Percentiles rank a stretch among this genome's conserved stretches.
phyloP scores from a whole-genome alignment of 805 yeast species.

The Kodamaea hsintzibuensis region DNA sequence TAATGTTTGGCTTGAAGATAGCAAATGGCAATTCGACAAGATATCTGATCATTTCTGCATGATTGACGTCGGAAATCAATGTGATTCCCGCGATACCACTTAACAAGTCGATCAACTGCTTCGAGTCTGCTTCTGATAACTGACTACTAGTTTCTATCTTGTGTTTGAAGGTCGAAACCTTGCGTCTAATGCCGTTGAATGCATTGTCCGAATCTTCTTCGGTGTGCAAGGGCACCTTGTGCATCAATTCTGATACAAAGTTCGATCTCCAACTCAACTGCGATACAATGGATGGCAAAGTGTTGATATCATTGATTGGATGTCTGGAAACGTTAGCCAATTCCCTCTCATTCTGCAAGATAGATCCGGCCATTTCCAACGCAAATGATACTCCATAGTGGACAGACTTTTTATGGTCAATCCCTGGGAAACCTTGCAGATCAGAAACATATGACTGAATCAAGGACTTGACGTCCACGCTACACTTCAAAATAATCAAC shows the following conservation, averaged over 20 bases:
- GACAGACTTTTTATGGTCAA: constrained; percentile 27
- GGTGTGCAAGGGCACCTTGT: constrained; percentile 22
- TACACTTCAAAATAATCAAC: constrained; percentile 55
- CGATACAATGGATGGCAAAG: constrained; percentile 71
- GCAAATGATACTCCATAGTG: constrained; percentile 90
- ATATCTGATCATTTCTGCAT: constrained; percentile 49
- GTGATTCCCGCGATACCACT: constrained; percentile 45
- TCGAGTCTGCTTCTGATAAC: neutral
- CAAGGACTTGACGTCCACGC: constrained; percentile 74
- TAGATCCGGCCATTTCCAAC: constrained; percentile 77
- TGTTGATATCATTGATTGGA: constrained; percentile 45
- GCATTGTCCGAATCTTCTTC: constrained; percentile 25
- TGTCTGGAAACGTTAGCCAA: constrained; percentile 48
- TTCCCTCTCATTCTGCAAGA: constrained; percentile 68
- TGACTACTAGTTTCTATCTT: neutral
- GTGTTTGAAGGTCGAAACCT: constrained; percentile 20
- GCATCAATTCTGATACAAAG: constrained; percentile 35
- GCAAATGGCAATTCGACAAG: constrained; percentile 72
- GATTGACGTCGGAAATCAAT: constrained; percentile 33
- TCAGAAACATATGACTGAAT: constrained; percentile 72
- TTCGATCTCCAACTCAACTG: constrained; percentile 72
- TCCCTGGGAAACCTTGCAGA: constrained; percentile 11
- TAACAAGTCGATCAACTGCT: constrained; percentile 28
- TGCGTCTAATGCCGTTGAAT: constrained; percentile 27
- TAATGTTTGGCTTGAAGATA: constrained; percentile 56